Percentiles rank a stretch among this genome's conserved stretches.
Conservation (phyloP, 23 red algal species). For the Chondrus crispus region DNA sequence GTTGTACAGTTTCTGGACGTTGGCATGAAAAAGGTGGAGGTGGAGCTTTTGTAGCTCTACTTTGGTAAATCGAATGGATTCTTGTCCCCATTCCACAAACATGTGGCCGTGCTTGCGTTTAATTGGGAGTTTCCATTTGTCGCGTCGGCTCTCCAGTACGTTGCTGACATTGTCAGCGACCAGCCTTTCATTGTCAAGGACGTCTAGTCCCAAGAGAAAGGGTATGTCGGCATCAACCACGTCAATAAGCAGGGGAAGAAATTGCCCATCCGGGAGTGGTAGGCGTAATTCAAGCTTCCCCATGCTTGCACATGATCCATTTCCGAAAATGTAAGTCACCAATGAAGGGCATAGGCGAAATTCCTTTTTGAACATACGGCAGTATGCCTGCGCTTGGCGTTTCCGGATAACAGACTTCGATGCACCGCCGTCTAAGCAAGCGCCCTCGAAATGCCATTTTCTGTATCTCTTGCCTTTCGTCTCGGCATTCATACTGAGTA, state of each 20-base stretch:
- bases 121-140: neutral
- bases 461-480: neutral
- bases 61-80: neutral
- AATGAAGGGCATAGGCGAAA: neutral
- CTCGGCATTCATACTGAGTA: neutral
- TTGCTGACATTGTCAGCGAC: neutral
- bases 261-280: neutral
- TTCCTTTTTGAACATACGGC: neutral
- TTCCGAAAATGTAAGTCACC: neutral
- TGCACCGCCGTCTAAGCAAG: neutral
- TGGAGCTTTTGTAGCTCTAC: conserved; percentile 27
- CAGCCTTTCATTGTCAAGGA: neutral
- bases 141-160: neutral
- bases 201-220: conserved; percentile 7
- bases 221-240: conserved; percentile 10
- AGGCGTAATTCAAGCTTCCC: neutral
- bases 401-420: neutral
- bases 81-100: conserved; percentile 1
- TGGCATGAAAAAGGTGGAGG: conserved; percentile 39
- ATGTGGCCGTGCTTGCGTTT: conserved; percentile 42
- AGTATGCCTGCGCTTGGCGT: neutral
- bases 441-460: neutral
- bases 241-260: neutral
- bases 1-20: conserved; percentile 2
- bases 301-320: neutral